Percentiles rank a stretch among this genome's conserved stretches.
These are phyloP conservation scores for Phlebiopsis flavidoalba DNA, from an alignment of 768 basidiomycete genomes.

Conservation along the genomic window DNA sequence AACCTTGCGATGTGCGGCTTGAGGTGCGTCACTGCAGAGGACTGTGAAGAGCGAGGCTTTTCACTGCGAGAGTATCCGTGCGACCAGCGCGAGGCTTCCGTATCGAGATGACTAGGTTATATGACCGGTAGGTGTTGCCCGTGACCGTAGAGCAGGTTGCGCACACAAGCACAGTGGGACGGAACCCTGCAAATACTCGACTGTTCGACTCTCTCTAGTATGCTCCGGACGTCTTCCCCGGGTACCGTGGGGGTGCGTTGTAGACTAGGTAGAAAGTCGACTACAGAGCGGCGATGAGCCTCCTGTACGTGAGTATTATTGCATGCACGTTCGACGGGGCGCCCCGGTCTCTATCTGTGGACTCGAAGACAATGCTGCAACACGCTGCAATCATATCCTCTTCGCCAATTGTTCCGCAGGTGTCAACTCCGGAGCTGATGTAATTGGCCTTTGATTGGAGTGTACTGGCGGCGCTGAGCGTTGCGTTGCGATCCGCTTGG, in stretches of 20 bases:
- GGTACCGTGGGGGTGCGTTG: too few species aligned
- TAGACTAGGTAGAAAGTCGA: constrained; percentile 54
- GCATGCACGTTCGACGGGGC: constrained; percentile 61
- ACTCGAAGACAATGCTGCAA: constrained; percentile 50
- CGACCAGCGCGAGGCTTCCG: constrained; percentile 41
- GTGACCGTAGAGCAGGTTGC: constrained; percentile 60
- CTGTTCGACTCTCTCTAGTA: constrained; percentile 54
- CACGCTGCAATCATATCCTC: constrained; percentile 56
- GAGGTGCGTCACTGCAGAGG: constrained; percentile 45
- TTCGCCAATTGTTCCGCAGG: constrained; percentile 66
- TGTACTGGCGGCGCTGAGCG: not conserved
- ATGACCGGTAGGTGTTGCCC: constrained; percentile 40
- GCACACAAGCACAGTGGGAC: constrained; percentile 75
- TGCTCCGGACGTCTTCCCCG: constrained; percentile 50
- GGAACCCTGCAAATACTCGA: constrained; percentile 52
- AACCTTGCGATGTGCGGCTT: constrained; percentile 83
- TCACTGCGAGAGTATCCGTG: constrained; percentile 43
- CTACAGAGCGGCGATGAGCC: constrained; percentile 58
- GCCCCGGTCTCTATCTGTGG: constrained; percentile 52
- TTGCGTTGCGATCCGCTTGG: constrained; percentile 13
- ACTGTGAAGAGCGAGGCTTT: constrained; percentile 37
- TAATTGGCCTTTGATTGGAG: not conserved
- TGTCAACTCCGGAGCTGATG: constrained; percentile 32
- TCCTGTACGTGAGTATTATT: constrained; percentile 48
- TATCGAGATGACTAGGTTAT: constrained; percentile 53